Conservation (phyloP, 495 filamentous ascomycete genomes). For the Staphylotrichum longicolle region DNA sequence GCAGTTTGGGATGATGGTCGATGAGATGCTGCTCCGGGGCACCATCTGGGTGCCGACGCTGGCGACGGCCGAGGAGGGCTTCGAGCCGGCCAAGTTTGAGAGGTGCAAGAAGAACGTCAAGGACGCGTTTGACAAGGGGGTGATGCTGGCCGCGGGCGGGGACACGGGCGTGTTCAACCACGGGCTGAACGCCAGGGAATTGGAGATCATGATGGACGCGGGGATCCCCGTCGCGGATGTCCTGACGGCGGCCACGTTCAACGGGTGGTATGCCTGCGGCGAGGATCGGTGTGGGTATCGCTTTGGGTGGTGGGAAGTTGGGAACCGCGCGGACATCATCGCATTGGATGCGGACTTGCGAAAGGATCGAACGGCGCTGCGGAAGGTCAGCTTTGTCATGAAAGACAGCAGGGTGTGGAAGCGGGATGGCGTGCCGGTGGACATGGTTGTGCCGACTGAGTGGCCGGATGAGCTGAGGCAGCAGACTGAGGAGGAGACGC, state of each 20-base stretch:
- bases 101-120: constrained; percentile 32
- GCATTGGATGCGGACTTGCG: constrained; percentile 41
- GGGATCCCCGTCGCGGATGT: constrained; percentile 49
- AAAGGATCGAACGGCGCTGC: constrained; percentile 37
- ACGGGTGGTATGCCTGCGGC: constrained; percentile 54
- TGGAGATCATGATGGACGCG: constrained; percentile 52
- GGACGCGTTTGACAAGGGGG: constrained; percentile 33
- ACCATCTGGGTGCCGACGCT: constrained; percentile 53
- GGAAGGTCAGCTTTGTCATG: constrained; percentile 53
- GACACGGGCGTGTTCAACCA: constrained; percentile 54
- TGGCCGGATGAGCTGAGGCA: constrained; percentile 22
- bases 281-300: constrained; percentile 46
- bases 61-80: constrained; percentile 37
- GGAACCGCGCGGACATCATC: constrained; percentile 50
- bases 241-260: constrained; percentile 45
- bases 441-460: constrained; percentile 20
- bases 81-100: constrained; percentile 23
- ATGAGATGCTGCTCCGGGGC: constrained; percentile 38
- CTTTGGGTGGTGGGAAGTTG: constrained; percentile 50
- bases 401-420: constrained; percentile 50
- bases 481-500: constrained; percentile 11
- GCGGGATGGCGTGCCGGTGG: constrained; percentile 24
- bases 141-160: constrained; percentile 48
- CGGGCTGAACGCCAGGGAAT: constrained; percentile 49
- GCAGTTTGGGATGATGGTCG: no score